Conservation (phyloP, 2,329 filamentous ascomycete genomes). For the Sporothrix pallida region DNA sequence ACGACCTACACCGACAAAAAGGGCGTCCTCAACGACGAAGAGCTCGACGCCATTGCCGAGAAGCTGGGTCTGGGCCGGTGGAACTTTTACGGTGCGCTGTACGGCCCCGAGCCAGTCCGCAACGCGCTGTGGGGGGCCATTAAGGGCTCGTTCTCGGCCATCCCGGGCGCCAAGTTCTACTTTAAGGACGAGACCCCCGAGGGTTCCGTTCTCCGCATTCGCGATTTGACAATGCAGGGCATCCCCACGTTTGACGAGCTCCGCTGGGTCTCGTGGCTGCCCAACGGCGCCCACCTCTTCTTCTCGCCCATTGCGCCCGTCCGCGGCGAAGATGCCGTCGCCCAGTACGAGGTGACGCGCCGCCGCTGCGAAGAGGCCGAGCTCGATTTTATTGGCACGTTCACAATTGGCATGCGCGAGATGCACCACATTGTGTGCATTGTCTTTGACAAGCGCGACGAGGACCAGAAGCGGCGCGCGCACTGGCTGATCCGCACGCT, state of each 20-base stretch:
- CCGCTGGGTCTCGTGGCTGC: slow-evolving; percentile 55
- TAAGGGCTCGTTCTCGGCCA: slow-evolving; percentile 50
- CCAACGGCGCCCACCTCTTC: slow-evolving; percentile 56
- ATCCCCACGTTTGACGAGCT: slow-evolving; percentile 49
- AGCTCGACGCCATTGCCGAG: slow-evolving; percentile 43
- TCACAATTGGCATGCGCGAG: slow-evolving; percentile 58
- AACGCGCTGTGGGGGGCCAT: slow-evolving; percentile 48
- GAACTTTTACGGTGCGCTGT: slow-evolving; percentile 58
- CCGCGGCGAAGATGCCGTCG: slow-evolving; percentile 52
- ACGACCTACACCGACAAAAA: neutral
- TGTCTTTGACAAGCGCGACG: slow-evolving; percentile 50
- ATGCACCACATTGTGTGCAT: slow-evolving; percentile 62
- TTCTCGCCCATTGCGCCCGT: slow-evolving; percentile 60
- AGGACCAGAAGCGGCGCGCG: slow-evolving; percentile 42
- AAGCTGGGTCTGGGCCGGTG: slow-evolving; percentile 52
- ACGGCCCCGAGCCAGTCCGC: slow-evolving; percentile 44
- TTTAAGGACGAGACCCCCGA: slow-evolving; percentile 49
- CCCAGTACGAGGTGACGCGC: slow-evolving; percentile 51
- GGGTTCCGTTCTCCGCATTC: slow-evolving; percentile 48
- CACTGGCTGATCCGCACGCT: slow-evolving; percentile 46
- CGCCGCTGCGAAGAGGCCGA: slow-evolving; percentile 49
- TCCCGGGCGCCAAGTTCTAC: slow-evolving; percentile 52
- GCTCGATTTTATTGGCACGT: slow-evolving; percentile 58
- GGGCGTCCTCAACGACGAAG: slow-evolving; percentile 43
- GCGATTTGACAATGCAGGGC: slow-evolving; percentile 45